phyloP scores from a whole-genome alignment of 208 protist species.

The Trypanosoma melophagium region DNA sequence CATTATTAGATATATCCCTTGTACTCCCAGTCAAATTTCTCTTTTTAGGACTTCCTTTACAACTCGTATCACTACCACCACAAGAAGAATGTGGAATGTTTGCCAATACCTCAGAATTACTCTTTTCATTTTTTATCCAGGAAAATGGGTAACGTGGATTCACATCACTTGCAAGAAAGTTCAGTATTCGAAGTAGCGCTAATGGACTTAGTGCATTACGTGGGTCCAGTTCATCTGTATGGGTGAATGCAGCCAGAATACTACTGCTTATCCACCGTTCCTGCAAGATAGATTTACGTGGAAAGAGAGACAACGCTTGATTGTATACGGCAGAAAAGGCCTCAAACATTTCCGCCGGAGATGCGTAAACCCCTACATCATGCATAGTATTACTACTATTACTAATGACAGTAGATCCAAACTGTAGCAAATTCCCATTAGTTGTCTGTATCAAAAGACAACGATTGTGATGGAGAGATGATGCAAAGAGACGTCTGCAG shows the following conservation, averaged over 20 bases:
- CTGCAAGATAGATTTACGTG: constrained; percentile 18
- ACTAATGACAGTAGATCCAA: constrained; percentile 11
- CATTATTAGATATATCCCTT: neutral
- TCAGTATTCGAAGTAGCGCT: constrained; percentile 23
- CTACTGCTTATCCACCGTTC: constrained; percentile 33
- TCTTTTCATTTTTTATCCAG: too few relatives aligned
- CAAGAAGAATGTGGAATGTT: neutral
- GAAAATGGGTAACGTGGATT: constrained; percentile 29
- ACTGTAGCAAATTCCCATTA: constrained; percentile 24
- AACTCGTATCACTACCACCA: neutral
- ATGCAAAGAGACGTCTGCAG: constrained; percentile 7
- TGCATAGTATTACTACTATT: constrained; percentile 4
- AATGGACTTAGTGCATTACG: constrained; percentile 12
- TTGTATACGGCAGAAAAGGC: constrained; percentile 25
- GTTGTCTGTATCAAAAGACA: constrained; percentile 18
- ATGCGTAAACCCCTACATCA: constrained; percentile 6
- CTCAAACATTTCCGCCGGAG: constrained; percentile 22
- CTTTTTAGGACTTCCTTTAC: neutral
- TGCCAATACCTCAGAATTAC: too few relatives aligned
- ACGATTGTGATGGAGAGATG: constrained; percentile 17
- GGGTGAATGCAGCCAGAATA: constrained; percentile 22
- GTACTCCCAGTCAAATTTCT: too few relatives aligned
- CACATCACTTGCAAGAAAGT: constrained; percentile 18
- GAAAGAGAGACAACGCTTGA: constrained; percentile 22
- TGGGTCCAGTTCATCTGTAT: neutral